Evolutionary conservation across 2,329 filamentous ascomycete species (phyloP), one percentile per base, ranked within the genome.

Genomic region (Colletotrichum liaoningense): DNA sequence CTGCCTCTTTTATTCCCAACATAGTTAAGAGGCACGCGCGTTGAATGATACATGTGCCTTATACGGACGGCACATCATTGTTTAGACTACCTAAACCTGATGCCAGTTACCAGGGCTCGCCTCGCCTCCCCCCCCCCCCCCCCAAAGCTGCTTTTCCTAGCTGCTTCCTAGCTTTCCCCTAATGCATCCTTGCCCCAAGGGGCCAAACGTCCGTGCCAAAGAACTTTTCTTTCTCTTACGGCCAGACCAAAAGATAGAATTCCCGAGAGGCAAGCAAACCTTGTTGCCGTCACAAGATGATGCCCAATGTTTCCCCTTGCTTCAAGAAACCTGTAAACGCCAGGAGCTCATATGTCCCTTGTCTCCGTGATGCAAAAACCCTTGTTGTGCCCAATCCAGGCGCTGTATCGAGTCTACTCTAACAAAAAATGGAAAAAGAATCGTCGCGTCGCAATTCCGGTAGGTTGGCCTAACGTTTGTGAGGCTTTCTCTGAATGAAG

Each of bases 401-500:
- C 38, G 38, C 56, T 60, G 33, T 66, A 62, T 60, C 35, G 35
- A 71, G 42, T 70, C 56, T 73, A 73, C 55, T 73, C 67, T 57
- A 68, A 49, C 42, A 49, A 63, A 63, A 33, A 68, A 30, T 30
- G 59, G 56, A 67, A 19, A 67, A 62, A 64, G 14, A 63, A 59
- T 77, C 76, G 28, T 72, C 69, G 9, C 16, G 28, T 28, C 54
- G 16, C 28, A 16, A 30, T 56, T 52, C 19, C 38, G 19, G 4
- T 24, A 12, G 30, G 30, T 22, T 63, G 26, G 46, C 73, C 73
- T 52, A 76, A 16, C 67, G 65, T 79, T 63, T 67, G 22, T 75
- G 75, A 56, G 77, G 81, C 65, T 80, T 83, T 75, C 83, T 82
- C 62, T 83, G 81, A 24, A 87, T 85, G 70, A 87, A 87, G 16